Conservation (phyloP, 495 filamentous ascomycete species). For the Recurvomyces mirabilis region DNA sequence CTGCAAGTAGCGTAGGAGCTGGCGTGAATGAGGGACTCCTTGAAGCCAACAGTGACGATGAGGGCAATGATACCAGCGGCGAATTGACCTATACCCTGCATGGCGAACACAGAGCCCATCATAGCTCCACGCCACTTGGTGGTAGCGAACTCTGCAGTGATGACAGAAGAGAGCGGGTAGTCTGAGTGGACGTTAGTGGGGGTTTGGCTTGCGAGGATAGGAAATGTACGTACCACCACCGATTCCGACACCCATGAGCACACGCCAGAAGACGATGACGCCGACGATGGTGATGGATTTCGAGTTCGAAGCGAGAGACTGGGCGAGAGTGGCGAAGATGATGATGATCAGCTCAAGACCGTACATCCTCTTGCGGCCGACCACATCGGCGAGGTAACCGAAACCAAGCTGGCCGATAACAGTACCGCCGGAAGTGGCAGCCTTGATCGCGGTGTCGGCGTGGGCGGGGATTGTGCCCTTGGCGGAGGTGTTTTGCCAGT, state of each 20-base stretch:
- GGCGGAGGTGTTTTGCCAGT: conserved; percentile 43
- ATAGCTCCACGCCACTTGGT: conserved; percentile 79
- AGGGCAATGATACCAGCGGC: conserved; percentile 58
- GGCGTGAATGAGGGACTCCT: conserved; percentile 47
- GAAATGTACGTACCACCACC: conserved; percentile 12
- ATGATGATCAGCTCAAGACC: conserved; percentile 81
- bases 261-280: conserved; percentile 78
- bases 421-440: conserved; percentile 75
- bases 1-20: conserved; percentile 40
- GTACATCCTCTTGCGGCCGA: conserved; percentile 78
- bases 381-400: conserved; percentile 66
- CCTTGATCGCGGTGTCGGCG: conserved; percentile 73
- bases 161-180: conserved; percentile 75
- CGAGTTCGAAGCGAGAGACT: conserved; percentile 58
- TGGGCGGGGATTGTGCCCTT: conserved; percentile 42
- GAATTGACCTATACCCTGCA: conserved; percentile 73
- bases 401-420: conserved; percentile 78
- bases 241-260: conserved; percentile 49
- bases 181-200: conserved; percentile 32
- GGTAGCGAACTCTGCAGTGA: conserved; percentile 74
- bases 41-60: conserved; percentile 63
- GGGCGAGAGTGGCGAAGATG: conserved; percentile 72
- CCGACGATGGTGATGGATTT: conserved; percentile 60
- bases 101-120: conserved; percentile 80
- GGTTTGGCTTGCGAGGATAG: background rate